Evolutionary conservation across 208 protist species (phyloP).

Genomic region (Vickermania spadyakhi): DNA sequence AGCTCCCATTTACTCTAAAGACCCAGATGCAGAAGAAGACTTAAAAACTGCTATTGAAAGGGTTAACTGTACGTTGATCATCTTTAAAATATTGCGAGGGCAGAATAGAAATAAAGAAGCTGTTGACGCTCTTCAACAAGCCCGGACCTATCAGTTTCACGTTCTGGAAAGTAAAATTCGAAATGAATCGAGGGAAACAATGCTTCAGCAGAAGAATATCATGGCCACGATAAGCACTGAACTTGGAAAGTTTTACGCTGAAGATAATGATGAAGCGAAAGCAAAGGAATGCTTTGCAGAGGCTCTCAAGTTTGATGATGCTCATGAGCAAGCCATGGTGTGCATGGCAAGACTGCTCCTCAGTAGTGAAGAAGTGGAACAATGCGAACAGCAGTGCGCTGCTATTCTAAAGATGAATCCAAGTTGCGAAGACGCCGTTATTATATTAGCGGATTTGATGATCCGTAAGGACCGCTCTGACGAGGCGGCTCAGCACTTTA

Average conservation of each 20-base stretch:
- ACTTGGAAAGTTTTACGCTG: slow-evolving; percentile 49
- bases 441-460: slow-evolving; percentile 92
- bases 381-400: slow-evolving; percentile 85
- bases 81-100: slow-evolving; percentile 77
- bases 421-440: slow-evolving; percentile 77
- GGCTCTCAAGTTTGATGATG: slow-evolving; percentile 80
- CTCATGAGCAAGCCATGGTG: slow-evolving; percentile 61
- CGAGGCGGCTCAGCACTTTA: slow-evolving; percentile 79
- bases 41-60: slow-evolving; percentile 46
- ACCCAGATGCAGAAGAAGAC: slow-evolving; percentile 23
- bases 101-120: slow-evolving; percentile 17
- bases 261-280: slow-evolving; percentile 7
- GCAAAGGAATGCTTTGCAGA: slow-evolving; percentile 76
- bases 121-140: slow-evolving; percentile 46
- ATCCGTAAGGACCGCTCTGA: slow-evolving; percentile 59
- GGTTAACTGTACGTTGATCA: slow-evolving; percentile 79
- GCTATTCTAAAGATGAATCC: slow-evolving; percentile 81
- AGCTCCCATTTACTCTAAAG: slow-evolving; percentile 29
- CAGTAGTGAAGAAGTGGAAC: slow-evolving; percentile 61
- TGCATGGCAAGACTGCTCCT: slow-evolving; percentile 76
- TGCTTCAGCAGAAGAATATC: slow-evolving; percentile 67
- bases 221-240: slow-evolving; percentile 71
- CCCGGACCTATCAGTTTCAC: slow-evolving; percentile 55
- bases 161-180: slow-evolving; percentile 65
- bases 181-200: slow-evolving; percentile 67